Evolutionary conservation across 1,284 basidiomycete species (phyloP).

Genomic region (Leccinum pachyderme): DNA sequence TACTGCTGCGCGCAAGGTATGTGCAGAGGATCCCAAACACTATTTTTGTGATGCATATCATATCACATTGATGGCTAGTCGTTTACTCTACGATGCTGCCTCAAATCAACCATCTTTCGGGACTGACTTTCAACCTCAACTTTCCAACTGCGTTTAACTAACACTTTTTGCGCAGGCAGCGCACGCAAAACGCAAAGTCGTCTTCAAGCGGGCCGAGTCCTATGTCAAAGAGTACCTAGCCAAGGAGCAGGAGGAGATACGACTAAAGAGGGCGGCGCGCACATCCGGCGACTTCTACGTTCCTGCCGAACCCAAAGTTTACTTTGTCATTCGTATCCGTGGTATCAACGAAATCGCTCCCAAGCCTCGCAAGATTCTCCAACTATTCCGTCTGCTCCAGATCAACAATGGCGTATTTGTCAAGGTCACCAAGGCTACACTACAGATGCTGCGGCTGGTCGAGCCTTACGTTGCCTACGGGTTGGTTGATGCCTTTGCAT

Average conservation of each 20-base stretch:
- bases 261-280: conserved; percentile 92
- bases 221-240: conserved; percentile 97
- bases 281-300: conserved; percentile 97
- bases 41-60: conserved; percentile 75
- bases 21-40: conserved; percentile 26
- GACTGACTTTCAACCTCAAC: conserved; percentile 54
- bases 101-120: conserved; percentile 97
- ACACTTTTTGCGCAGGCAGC: conserved; percentile 56
- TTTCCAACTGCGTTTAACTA: conserved; percentile 10
- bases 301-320: conserved; percentile 94
- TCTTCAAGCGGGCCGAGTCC: conserved; percentile 99
- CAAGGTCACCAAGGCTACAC: conserved; percentile 94
- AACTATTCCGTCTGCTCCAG: conserved; percentile 96
- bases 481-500: conserved; percentile 42
- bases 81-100: conserved; percentile 67
- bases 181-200: conserved; percentile 91
- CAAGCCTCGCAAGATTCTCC: conserved; percentile 98
- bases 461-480: conserved; percentile 98
- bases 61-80: conserved; percentile 68
- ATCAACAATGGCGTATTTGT: conserved; percentile 99
- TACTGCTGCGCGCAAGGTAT: conserved; percentile 89
- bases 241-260: conserved; percentile 96
- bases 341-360: conserved; percentile 99
- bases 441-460: conserved; percentile 97
- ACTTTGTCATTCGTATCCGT: conserved; percentile 96